These are phyloP conservation scores for Inonotus obliquus DNA, from an alignment of 1,284 basidiomycete species.

Conservation along the genomic window DNA sequence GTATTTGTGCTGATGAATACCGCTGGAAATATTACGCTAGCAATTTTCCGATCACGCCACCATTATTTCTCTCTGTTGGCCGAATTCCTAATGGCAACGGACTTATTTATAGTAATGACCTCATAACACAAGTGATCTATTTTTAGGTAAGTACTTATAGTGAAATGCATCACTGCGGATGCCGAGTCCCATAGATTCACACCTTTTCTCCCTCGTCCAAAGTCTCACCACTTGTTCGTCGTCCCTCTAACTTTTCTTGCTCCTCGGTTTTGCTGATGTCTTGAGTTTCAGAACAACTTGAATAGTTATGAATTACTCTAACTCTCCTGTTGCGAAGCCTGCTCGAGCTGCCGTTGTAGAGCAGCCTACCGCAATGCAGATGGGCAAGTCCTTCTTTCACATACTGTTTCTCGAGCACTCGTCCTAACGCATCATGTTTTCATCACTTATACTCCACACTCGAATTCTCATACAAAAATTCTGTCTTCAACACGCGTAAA, in stretches of 20 bases:
- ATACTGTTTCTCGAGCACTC: neutral
- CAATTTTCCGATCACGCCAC: too few species aligned
- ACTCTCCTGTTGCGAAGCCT: slow-evolving; percentile 6
- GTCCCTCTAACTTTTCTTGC: neutral
- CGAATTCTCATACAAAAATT: neutral
- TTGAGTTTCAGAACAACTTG: neutral
- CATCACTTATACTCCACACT: neutral
- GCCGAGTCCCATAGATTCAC: neutral
- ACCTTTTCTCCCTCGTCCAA: neutral
- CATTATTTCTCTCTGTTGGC: too few species aligned
- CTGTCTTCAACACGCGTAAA: neutral
- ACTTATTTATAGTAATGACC: neutral
- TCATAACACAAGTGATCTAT: neutral
- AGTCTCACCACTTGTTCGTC: neutral
- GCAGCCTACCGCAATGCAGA: slow-evolving; percentile 15
- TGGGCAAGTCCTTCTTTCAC: slow-evolving; percentile 3
- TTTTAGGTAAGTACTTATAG: neutral
- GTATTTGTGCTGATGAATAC: too few species aligned
- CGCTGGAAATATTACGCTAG: too few species aligned
- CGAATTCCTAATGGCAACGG: neutral
- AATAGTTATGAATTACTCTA: slow-evolving; percentile 9
- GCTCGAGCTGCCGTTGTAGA: slow-evolving; percentile 15
- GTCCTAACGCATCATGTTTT: neutral
- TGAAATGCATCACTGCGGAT: neutral
- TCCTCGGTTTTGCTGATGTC: neutral